Base-by-base conservation (phyloP, 139 green algal genomes). In the Tetratostichococcus sp. region DNA sequence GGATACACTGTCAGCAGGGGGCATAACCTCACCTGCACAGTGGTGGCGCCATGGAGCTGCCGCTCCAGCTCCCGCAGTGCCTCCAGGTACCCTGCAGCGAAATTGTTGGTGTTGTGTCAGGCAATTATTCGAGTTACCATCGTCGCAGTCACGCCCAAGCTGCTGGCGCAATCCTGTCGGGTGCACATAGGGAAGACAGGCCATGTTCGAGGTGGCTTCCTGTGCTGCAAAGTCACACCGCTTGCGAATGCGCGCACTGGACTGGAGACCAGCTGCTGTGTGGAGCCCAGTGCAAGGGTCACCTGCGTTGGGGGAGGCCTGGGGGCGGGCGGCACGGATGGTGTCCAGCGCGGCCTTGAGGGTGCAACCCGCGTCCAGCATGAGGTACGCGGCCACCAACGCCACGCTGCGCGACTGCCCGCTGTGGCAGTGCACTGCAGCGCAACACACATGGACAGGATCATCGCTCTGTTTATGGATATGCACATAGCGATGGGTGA, bases 381-480 rank as follows among this genome's bases (percentile, higher is more conserved):
- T 93, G 1, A 95, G 73, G 77, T 93, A 94, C 0, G 85, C 88
- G 31, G 91, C 82, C 73, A 90, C 83, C 31, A 97, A 79, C 1
- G 93, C 86, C 43, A 90, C 88, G 43, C 79, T 91, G 65, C 94
- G 83, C 57, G 74, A 89, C 73, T 87, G 89, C 68, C 94, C 94
- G 70, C 93, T 91, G 76, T 90, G 88, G 84, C 94, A 98, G 86
- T 98, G 94, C 69, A 98, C 89, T 43, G 33, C 50, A 26, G 19
- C 14, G 50, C 50, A 62, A 26, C 39, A 8, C 14, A 62, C 11
- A 8, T 62, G 50, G 26, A 62, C 2, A 4, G 19, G 11, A 62
- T 62, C 50, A 14, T 14, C 8, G 39, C 39, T 14, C 8, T 50
- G 39, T 50, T 8, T 8, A 14, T 50, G 39, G 39, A 14, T 50